Evolutionary conservation across 306 rosid species (phyloP), one percentile per base, ranked within the genome.

Genomic region (Castanea sativa): DNA sequence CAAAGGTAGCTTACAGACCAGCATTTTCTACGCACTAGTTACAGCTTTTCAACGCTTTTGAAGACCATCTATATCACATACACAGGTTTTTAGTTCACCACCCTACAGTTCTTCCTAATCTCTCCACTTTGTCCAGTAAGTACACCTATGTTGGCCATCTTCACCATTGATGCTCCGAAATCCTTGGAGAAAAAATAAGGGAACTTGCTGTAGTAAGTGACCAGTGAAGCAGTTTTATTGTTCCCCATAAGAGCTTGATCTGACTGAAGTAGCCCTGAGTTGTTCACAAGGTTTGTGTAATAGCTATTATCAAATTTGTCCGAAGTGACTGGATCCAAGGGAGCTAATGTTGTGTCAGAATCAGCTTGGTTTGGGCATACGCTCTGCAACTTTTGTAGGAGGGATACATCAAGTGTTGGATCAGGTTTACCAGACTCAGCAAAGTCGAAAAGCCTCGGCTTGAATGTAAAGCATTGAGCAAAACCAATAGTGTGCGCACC

Each of bases 401-500:
- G 86, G 18, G 91, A 80, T 7, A 83, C 27, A 69, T 89, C 91
- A 1, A 91, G 82, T 33, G 88, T 8, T 38, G 98, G 98, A 59
- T 95, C 98, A 4, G 99, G 83, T 57, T 88, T 86, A 10, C 95
- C 97, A 2, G 93, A 63, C 20, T 93, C 90, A 41, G 57, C 86
- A 61, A 89, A 92, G 84, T 91, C 64, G 80, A 87, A 95, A 2
- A 95, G 87, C 83, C 98, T 89, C 27, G 83, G 29, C 91, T 93
- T 95, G 96, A 95, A 92, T 19, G 93, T 84, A 56, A 88, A 87
- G 79, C 99, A 95, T 55, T 88, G 98, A 38, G 99, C 96, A 76
- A 95, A 91, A 1, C 98, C 98, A 61, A 93, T 84, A 1, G 97
- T 92, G 83, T 95, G 97, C 1, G 93, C 96, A 41, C 97, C 98